A percentile compares a stretch with the other conserved stretches of the same genome.
phyloP scores from a whole-genome alignment of 2,329 filamentous ascomycete species.

The Paecilomyces niveus region DNA sequence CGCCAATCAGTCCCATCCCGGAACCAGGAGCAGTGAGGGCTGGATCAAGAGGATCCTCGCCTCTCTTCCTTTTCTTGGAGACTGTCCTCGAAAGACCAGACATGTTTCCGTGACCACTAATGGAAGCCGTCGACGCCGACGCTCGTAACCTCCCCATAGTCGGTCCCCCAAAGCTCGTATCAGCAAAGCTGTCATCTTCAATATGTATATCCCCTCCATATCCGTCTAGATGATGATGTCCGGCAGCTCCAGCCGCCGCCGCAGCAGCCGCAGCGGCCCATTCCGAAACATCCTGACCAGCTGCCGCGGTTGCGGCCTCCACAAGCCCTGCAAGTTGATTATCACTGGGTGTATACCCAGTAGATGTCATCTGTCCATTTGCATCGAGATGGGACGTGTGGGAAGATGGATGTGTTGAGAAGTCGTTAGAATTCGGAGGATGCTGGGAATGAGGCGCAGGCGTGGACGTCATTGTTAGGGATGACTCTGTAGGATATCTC shows the following conservation, averaged over 20 bases:
- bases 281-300: constrained; percentile 31
- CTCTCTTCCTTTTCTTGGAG: constrained; percentile 36
- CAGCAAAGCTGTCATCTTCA: constrained; percentile 32
- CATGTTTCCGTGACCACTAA: constrained; percentile 20
- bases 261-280: constrained; percentile 40
- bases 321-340: constrained; percentile 40
- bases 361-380: constrained; percentile 18
- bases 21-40: constrained; percentile 20
- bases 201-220: constrained; percentile 34
- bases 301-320: constrained; percentile 40
- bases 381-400: constrained; percentile 23
- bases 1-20: constrained; percentile 15
- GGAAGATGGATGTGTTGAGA: constrained; percentile 16
- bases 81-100: constrained; percentile 24
- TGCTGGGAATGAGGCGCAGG: constrained; percentile 22
- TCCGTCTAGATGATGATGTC: constrained; percentile 34
- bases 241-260: constrained; percentile 44
- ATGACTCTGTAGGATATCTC: neutral
- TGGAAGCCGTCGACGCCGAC: constrained; percentile 10
- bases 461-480: constrained; percentile 20
- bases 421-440: constrained; percentile 19
- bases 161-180: constrained; percentile 16
- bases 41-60: constrained; percentile 31
- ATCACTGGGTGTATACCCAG: constrained; percentile 29
- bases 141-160: constrained; percentile 19